Conservation (phyloP, 2,329 filamentous ascomycete genomes). For the Orbilia blumenaviensis region DNA sequence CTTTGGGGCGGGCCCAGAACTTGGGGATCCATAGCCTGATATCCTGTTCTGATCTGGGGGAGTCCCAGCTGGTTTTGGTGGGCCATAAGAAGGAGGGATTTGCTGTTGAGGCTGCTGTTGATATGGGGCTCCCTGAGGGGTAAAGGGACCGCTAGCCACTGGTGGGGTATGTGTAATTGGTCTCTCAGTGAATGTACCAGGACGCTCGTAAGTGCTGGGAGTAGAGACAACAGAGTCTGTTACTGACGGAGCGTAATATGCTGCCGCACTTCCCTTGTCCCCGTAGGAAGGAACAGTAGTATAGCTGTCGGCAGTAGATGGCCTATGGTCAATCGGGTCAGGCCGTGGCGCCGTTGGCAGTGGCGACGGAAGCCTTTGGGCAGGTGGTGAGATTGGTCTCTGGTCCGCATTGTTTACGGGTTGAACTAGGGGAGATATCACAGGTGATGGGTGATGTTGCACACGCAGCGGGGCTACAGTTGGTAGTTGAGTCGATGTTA, state of each 20-base stretch:
- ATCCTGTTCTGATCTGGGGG: conserved; percentile 8
- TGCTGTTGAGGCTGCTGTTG: conserved; percentile 42
- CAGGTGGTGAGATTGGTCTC: conserved; percentile 45
- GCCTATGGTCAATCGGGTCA: background rate
- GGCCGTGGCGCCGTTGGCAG: conserved; percentile 11
- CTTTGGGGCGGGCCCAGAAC: background rate
- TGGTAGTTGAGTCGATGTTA: conserved; percentile 48
- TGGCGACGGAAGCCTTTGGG: conserved; percentile 46
- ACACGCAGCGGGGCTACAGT: conserved; percentile 32
- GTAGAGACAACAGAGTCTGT: conserved; percentile 42
- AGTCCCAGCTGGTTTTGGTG: conserved; percentile 2
- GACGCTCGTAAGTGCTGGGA: conserved; percentile 37
- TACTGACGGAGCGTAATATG: conserved; percentile 35
- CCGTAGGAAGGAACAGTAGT: background rate
- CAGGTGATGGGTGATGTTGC: conserved; percentile 26
- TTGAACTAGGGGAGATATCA: conserved; percentile 44
- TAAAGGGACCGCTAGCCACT: conserved; percentile 33
- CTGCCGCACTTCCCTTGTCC: background rate
- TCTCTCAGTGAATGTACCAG: conserved; percentile 27
- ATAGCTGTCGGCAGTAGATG: background rate
- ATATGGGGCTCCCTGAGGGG: conserved; percentile 31
- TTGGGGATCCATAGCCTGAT: background rate
- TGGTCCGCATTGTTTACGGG: conserved; percentile 27
- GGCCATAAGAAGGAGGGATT: conserved; percentile 14
- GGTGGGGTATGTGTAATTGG: conserved; percentile 33